These are phyloP conservation scores for Ustilago sp. DNA, from an alignment of 1,284 basidiomycete species.

Conservation along the genomic window DNA sequence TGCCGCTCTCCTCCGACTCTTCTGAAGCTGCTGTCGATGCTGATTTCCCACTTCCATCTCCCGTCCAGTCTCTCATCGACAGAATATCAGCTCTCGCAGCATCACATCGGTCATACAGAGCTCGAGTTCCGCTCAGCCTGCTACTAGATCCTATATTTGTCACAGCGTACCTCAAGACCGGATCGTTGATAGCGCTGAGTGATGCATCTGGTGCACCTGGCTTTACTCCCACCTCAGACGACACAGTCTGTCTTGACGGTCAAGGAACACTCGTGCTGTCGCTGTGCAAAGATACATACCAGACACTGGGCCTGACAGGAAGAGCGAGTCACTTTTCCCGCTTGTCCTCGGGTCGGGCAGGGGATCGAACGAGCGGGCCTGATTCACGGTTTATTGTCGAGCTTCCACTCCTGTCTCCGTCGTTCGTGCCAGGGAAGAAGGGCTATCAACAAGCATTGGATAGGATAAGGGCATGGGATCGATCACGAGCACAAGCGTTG, in stretches of 20 bases:
- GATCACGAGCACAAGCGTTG: slow-evolving; percentile 21
- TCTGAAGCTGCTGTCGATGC: neutral
- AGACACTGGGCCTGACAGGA: slow-evolving; percentile 63
- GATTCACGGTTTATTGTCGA: slow-evolving; percentile 61
- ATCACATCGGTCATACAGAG: slow-evolving; percentile 34
- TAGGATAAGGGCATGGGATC: slow-evolving; percentile 58
- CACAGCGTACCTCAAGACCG: slow-evolving; percentile 55
- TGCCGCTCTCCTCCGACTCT: slow-evolving; percentile 20
- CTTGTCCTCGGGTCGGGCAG: slow-evolving; percentile 60
- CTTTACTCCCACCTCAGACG: slow-evolving; percentile 50
- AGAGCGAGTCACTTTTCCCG: slow-evolving; percentile 58
- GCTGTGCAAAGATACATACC: slow-evolving; percentile 66
- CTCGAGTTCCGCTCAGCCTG: slow-evolving; percentile 53
- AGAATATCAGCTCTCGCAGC: slow-evolving; percentile 5
- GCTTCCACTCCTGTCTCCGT: slow-evolving; percentile 56
- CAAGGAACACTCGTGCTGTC: slow-evolving; percentile 64
- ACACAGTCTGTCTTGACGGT: slow-evolving; percentile 62
- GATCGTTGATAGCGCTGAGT: slow-evolving; percentile 57
- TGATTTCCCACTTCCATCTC: slow-evolving; percentile 5
- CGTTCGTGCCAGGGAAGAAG: slow-evolving; percentile 63
- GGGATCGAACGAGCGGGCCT: slow-evolving; percentile 58
- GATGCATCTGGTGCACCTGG: slow-evolving; percentile 19
- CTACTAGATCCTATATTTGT: slow-evolving; percentile 65
- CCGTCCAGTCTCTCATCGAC: slow-evolving; percentile 22
- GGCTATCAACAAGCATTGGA: slow-evolving; percentile 59